Base-by-base conservation (phyloP, 2,329 filamentous ascomycete genomes). In the Xylaria sp. region DNA sequence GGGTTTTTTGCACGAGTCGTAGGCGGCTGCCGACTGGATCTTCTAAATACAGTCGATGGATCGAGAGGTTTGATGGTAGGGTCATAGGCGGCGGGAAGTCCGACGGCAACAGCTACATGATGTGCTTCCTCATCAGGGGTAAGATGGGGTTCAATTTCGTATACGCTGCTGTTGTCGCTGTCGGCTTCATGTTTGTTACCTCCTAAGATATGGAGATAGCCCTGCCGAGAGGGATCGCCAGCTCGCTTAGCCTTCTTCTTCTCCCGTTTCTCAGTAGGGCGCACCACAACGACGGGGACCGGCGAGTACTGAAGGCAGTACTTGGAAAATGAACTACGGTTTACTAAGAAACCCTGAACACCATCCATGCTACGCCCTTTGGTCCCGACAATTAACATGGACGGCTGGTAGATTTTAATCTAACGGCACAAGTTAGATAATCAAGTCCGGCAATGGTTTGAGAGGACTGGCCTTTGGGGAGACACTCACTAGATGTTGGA, bases 251-350 rank as follows among this genome's bases (percentile, higher is more conserved):
- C 84, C 78, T 95, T 96, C 80, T 96, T 96, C 78, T 95, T 95
- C 73, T 92, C 87, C 19, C 94, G 89, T 79, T 96, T 96, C 64
- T 91, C 90, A 33, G 90, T 91, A 37, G 94, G 93, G 3, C 94
- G 87, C 9, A 97, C 94, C 33, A 97, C 94, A 31, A 97, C 94
- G 7, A 97, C 94, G 0, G 94, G 94, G 1, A 97, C 92, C 0
- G 94, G 93, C 1, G 92, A 96, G 75, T 96, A 94, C 74, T 97
- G 94, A 12, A 97, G 83, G 72, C 94, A 97, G 78, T 97, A 97
- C 74, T 97, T 97, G 25, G 92, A 96, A 46, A 97, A 94, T 0
- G 91, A 95, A 67, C 92, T 95, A 45, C 84, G 80, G 33, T 84
- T 85, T 51, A 92, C 92, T 43, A 97, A 85, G 31, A 97, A 82